Evolutionary conservation across 2,329 filamentous ascomycete genomes (phyloP).

Genomic region (Pseudonectria buxi): DNA sequence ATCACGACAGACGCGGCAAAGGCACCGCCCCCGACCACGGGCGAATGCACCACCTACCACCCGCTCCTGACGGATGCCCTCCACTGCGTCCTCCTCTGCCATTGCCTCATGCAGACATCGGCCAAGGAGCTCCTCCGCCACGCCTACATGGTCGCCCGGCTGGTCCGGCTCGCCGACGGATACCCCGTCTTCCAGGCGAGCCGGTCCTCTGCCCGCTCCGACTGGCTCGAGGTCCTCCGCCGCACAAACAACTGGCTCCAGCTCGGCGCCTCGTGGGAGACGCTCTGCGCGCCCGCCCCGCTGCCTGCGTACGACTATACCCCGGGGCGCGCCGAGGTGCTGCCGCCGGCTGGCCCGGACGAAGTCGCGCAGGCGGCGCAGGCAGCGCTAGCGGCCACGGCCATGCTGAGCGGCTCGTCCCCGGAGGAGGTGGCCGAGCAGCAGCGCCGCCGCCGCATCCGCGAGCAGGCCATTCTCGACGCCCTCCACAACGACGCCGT

Average conservation of each 20-base stretch:
- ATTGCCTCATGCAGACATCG: conserved; percentile 73
- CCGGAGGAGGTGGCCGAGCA: conserved; percentile 34
- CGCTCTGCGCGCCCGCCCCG: conserved; percentile 57
- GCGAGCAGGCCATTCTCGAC: conserved; percentile 60
- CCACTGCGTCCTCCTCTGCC: conserved; percentile 70
- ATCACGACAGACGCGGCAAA: conserved; percentile 20
- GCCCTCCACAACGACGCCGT: conserved; percentile 62
- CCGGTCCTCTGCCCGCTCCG: conserved; percentile 63
- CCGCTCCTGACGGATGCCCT: conserved; percentile 73
- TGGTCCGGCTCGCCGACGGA: conserved; percentile 67
- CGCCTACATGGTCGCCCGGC: conserved; percentile 72
- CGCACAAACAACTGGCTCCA: conserved; percentile 63
- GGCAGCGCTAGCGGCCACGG: conserved; percentile 21
- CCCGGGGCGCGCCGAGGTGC: conserved; percentile 13
- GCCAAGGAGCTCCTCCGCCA: conserved; percentile 71
- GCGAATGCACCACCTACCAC: conserved; percentile 58
- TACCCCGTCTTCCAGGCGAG: conserved; percentile 74
- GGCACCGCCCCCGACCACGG: conserved; percentile 25
- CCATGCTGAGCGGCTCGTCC: conserved; percentile 21
- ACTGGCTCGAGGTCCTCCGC: conserved; percentile 73
- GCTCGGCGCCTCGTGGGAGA: conserved; percentile 61
- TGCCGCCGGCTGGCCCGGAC: conserved; percentile 15
- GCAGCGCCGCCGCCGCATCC: conserved; percentile 51
- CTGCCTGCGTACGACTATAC: conserved; percentile 31
- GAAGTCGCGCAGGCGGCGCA: conserved; percentile 10